A percentile compares a stretch with the other conserved stretches of the same genome.
Evolutionary conservation across 2,329 filamentous ascomycete species (phyloP).

Genomic region (Epicoccum nigrum): DNA sequence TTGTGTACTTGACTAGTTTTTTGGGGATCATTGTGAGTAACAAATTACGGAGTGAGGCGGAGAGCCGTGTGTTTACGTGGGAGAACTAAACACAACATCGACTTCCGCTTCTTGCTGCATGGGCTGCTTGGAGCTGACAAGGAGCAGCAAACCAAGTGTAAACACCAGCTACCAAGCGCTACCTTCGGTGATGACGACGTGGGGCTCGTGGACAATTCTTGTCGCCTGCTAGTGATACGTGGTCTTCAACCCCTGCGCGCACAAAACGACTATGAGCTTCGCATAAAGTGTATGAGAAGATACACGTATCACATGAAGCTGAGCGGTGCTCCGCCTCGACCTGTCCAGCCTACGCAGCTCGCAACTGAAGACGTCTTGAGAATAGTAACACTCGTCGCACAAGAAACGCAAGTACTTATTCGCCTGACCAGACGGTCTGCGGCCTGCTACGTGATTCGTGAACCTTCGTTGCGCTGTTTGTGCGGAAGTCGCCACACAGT

Average conservation of each 20-base stretch:
- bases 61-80: not conserved
- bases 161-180: not conserved
- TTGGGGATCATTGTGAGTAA: too few species aligned
- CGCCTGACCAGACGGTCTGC: conserved; percentile 14
- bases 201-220: not conserved
- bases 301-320: conserved; percentile 1
- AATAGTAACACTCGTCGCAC: not conserved
- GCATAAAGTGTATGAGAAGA: not conserved
- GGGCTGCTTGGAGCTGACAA: not conserved
- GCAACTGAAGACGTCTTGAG: conserved; percentile 7
- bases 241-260: conserved; percentile 1
- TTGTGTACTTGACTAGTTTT: too few species aligned
- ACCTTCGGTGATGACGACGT: not conserved
- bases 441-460: conserved; percentile 19
- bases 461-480: conserved; percentile 28
- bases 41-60: too few species aligned
- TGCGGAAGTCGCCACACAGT: conserved; percentile 20
- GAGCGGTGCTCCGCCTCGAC: not conserved
- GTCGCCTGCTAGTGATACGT: conserved; percentile 1
- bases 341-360: conserved; percentile 5
- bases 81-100: not conserved
- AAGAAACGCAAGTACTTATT: not conserved
- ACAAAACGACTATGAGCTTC: not conserved
- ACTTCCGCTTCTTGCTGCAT: too few species aligned
- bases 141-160: not conserved